phyloP scores from a whole-genome alignment of 2,329 filamentous ascomycete genomes.

The Cladophialophora chaetospira region DNA sequence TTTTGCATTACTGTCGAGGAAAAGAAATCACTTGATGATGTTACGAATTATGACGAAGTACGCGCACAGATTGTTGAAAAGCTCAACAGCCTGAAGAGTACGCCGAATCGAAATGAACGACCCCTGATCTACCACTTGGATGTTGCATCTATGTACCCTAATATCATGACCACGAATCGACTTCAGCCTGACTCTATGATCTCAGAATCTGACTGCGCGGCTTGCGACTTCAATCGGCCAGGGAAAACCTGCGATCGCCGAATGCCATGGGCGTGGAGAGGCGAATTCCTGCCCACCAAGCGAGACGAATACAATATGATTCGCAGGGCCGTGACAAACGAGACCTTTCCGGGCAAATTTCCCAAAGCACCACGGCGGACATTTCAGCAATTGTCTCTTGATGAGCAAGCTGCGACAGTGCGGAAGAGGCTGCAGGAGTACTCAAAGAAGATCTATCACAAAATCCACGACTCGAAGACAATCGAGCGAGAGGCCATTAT shows the following conservation, averaged over 20 bases:
- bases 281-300: slow-evolving; percentile 93
- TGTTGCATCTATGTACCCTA: slow-evolving; percentile 98
- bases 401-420: slow-evolving; percentile 79
- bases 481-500: slow-evolving; percentile 96
- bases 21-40: slow-evolving; percentile 76
- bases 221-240: slow-evolving; percentile 96
- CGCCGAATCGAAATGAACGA: slow-evolving; percentile 78
- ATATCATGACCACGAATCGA: slow-evolving; percentile 99
- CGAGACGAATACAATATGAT: slow-evolving; percentile 99
- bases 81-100: slow-evolving; percentile 72
- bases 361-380: slow-evolving; percentile 69
- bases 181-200: slow-evolving; percentile 99
- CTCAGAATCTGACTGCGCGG: slow-evolving; percentile 89
- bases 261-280: slow-evolving; percentile 96
- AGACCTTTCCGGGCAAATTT: slow-evolving; percentile 80
- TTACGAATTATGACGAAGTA: slow-evolving; percentile 80
- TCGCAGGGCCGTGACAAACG: slow-evolving; percentile 83
- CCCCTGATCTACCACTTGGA: slow-evolving; percentile 97
- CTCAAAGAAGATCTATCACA: slow-evolving; percentile 99
- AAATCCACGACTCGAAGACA: slow-evolving; percentile 92
- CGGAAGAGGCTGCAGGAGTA: slow-evolving; percentile 89
- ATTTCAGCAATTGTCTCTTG: slow-evolving; percentile 77
- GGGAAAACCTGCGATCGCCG: slow-evolving; percentile 96
- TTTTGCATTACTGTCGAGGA: slow-evolving; percentile 87
- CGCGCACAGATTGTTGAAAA: slow-evolving; percentile 76